These are phyloP conservation scores for Suillus decipiens DNA, from an alignment of 768 basidiomycete species.

Conservation along the genomic window DNA sequence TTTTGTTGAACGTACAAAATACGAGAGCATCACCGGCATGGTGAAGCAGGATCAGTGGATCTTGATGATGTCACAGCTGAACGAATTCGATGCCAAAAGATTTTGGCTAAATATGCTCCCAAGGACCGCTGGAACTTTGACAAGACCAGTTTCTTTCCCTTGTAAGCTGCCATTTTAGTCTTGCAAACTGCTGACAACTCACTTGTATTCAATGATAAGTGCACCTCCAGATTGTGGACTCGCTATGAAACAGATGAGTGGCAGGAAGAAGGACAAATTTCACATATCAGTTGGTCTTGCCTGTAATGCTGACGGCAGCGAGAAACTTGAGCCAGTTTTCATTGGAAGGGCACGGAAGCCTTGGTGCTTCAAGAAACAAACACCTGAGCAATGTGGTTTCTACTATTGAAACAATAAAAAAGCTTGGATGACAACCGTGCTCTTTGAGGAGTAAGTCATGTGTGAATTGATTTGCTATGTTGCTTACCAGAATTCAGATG, in stretches of 20 bases:
- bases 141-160: slow-evolving; percentile 29
- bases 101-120: slow-evolving; percentile 21
- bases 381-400: too few species aligned
- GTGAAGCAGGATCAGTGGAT: slow-evolving; percentile 31
- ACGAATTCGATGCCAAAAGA: slow-evolving; percentile 14
- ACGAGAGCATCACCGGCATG: slow-evolving; percentile 20
- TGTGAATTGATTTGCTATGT: background rate
- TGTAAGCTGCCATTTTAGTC: slow-evolving; percentile 37
- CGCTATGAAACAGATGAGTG: background rate
- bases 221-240: background rate
- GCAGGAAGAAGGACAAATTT: background rate
- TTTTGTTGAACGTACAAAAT: slow-evolving; percentile 12
- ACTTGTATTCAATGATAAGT: background rate
- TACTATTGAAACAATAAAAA: too few species aligned
- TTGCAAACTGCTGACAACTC: background rate
- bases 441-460: slow-evolving; percentile 1
- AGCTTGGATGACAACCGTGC: background rate
- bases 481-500: background rate
- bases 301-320: background rate
- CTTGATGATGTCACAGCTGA: slow-evolving; percentile 28
- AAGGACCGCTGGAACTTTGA: slow-evolving; percentile 31
- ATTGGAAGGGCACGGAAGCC: too few species aligned
- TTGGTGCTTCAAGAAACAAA: too few species aligned
- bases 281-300: background rate
- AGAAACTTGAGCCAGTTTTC: background rate